Conservation (phyloP, 805 yeast species). For the Metahyphopichia silvanorum region DNA sequence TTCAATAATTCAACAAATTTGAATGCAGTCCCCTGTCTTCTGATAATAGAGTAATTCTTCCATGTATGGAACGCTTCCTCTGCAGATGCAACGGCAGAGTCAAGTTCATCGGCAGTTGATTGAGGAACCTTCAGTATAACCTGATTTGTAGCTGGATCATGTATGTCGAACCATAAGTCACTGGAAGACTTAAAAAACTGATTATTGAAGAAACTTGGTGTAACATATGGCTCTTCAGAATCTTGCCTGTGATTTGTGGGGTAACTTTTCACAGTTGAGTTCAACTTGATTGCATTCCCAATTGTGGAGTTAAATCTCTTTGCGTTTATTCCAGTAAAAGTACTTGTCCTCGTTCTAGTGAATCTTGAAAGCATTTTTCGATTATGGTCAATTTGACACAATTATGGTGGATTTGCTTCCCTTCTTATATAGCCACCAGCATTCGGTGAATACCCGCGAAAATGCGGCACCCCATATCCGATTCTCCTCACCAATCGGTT, state of each 20-base stretch:
- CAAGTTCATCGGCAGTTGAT: slow-evolving; percentile 62
- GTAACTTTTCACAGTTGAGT: slow-evolving; percentile 31
- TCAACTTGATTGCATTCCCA: slow-evolving; percentile 12
- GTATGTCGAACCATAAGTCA: slow-evolving; percentile 60
- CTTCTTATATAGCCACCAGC: too few species aligned
- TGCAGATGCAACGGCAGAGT: slow-evolving; percentile 63
- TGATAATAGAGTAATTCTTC: slow-evolving; percentile 53
- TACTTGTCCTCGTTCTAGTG: neutral
- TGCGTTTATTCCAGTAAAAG: neutral
- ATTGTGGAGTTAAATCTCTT: slow-evolving; percentile 9
- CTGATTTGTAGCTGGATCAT: slow-evolving; percentile 72
- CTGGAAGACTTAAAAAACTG: slow-evolving; percentile 49
- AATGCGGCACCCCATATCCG: neutral
- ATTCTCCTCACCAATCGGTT: neutral
- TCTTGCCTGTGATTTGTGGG: slow-evolving; percentile 39
- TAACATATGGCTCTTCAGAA: slow-evolving; percentile 42
- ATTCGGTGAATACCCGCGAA: too few species aligned
- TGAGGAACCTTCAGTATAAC: slow-evolving; percentile 71
- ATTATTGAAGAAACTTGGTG: slow-evolving; percentile 52
- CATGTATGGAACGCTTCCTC: slow-evolving; percentile 57
- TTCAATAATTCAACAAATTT: slow-evolving; percentile 63
- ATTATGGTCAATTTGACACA: too few species aligned
- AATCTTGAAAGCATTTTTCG: slow-evolving; percentile 1
- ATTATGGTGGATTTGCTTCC: too few species aligned
- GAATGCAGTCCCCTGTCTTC: slow-evolving; percentile 72